A percentile compares a stretch with the other conserved stretches of the same genome.
Evolutionary conservation across 108 stramenopile genomes (phyloP).

Genomic region (Epipyxis sp.): DNA sequence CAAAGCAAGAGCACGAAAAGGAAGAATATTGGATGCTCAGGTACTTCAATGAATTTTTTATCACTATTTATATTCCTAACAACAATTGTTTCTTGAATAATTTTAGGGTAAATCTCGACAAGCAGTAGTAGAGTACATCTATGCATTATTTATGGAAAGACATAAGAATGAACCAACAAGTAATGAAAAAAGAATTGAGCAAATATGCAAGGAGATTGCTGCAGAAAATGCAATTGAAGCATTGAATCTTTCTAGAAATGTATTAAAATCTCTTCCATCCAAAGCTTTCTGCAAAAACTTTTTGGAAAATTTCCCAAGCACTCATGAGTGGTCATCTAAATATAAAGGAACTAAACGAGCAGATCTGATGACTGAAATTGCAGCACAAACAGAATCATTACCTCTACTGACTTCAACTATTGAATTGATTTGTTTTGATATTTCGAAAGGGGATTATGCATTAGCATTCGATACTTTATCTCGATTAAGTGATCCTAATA

Average conservation of each 20-base stretch:
- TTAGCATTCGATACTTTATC: too few species aligned
- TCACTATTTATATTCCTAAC: background rate
- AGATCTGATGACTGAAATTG: too few species aligned
- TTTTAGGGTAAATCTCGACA: background rate
- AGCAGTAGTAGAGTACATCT: background rate
- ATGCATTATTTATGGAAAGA: background rate
- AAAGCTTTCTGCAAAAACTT: background rate
- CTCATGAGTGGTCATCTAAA: too few species aligned
- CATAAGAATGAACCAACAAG: background rate
- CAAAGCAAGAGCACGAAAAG: background rate
- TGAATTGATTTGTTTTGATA: too few species aligned
- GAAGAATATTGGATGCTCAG: constrained; percentile 16
- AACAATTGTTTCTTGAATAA: background rate
- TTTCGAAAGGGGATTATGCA: too few species aligned
- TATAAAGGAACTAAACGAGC: too few species aligned
- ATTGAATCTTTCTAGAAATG: background rate
- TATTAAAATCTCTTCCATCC: background rate
- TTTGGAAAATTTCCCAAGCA: background rate
- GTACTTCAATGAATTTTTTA: too few species aligned
- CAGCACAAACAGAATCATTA: too few species aligned
- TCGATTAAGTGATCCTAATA: too few species aligned
- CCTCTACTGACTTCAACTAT: too few species aligned
- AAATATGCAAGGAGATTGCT: constrained; percentile 11
- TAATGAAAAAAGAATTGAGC: background rate
- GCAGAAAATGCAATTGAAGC: background rate